phyloP scores from a whole-genome alignment of 2,329 filamentous ascomycete genomes.

The Daldinia sp. region DNA sequence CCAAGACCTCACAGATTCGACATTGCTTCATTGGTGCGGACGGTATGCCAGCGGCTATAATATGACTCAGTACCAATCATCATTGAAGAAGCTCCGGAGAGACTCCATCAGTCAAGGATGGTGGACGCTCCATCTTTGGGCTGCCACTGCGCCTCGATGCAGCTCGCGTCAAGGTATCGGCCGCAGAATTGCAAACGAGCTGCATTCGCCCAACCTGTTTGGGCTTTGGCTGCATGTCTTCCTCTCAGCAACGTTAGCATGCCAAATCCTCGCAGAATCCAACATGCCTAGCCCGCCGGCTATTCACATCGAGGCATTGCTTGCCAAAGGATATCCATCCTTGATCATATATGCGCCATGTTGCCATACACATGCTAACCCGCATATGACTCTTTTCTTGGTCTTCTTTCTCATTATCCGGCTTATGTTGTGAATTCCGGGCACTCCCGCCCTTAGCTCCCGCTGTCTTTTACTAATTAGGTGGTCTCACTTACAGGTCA shows the following conservation, averaged over 20 bases:
- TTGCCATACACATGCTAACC: slow-evolving; percentile 17
- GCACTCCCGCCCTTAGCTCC: slow-evolving; percentile 41
- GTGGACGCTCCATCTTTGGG: slow-evolving; percentile 20
- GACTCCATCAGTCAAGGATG: slow-evolving; percentile 22
- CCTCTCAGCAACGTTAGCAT: slow-evolving; percentile 23
- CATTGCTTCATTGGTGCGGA: slow-evolving; percentile 25
- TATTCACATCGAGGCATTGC: slow-evolving; percentile 8
- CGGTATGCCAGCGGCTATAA: slow-evolving; percentile 7
- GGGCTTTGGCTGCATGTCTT: slow-evolving; percentile 32
- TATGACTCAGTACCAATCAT: slow-evolving; percentile 17
- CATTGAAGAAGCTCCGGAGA: slow-evolving; percentile 7
- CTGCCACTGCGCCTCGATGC: slow-evolving; percentile 20
- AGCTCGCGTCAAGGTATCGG: slow-evolving; percentile 21
- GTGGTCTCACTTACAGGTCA: slow-evolving; percentile 10
- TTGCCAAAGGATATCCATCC: background rate
- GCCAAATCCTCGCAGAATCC: slow-evolving; percentile 28
- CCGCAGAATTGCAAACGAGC: slow-evolving; percentile 23
- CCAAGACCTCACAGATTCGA: slow-evolving; percentile 17
- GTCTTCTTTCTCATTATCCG: slow-evolving; percentile 24
- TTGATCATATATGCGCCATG: slow-evolving; percentile 18
- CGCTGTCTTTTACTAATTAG: slow-evolving; percentile 14
- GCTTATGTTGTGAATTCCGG: slow-evolving; percentile 35
- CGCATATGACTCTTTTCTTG: slow-evolving; percentile 11
- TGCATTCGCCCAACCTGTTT: slow-evolving; percentile 34
- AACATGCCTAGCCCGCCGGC: slow-evolving; percentile 17